phyloP scores from a whole-genome alignment of 768 basidiomycete species.

The Podaxis sp. region DNA sequence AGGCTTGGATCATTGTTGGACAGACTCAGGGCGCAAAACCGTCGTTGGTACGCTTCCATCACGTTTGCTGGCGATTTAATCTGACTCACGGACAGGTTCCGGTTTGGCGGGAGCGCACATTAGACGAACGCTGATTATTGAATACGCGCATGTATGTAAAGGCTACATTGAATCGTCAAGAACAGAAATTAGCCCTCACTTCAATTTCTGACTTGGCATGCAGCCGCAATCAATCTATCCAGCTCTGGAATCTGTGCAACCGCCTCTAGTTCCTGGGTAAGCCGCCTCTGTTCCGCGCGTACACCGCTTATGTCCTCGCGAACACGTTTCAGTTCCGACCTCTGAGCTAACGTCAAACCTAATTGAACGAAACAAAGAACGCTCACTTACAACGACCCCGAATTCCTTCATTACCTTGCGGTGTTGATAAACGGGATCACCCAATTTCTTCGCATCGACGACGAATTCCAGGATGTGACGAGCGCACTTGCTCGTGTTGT shows the following conservation, averaged over 20 bases:
- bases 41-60: not conserved
- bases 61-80: not conserved
- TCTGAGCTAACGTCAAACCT: not conserved
- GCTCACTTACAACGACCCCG: not conserved
- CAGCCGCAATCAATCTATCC: not conserved
- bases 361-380: not conserved
- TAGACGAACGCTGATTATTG: not conserved
- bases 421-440: not conserved
- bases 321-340: not conserved
- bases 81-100: not conserved
- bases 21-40: slow-evolving; percentile 3
- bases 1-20: not conserved
- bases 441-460: not conserved
- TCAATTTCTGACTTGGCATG: not conserved
- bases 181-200: not conserved
- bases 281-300: not conserved
- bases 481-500: not conserved
- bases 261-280: not conserved
- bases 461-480: not conserved
- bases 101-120: not conserved
- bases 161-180: no score
- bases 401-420: not conserved
- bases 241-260: not conserved
- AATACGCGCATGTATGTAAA: not conserved
- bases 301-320: not conserved